Base-by-base conservation (phyloP, 1,139 yeast species). In the Zygotorulaspora mrakii region DNA sequence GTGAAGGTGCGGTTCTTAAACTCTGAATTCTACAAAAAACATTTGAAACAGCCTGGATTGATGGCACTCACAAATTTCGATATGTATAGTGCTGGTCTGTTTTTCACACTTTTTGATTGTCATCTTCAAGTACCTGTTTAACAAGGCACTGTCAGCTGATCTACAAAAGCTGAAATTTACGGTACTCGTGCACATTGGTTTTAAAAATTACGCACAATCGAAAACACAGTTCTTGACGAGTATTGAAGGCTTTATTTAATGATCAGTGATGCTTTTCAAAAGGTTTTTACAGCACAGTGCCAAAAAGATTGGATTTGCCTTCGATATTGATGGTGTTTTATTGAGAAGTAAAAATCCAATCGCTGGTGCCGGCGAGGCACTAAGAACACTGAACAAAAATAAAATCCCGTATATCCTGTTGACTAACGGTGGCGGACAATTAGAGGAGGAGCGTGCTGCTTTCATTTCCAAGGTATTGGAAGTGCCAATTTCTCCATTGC, bases 401-500 rank as follows among this genome's bases (percentile, higher is more conserved):
- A 67, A 71, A n/a, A 67, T 89, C 10, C 97, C 98, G 1, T 91
- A 79, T 68, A 78, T 88, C 16, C 62, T 91, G 33, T 68, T 91
- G 59, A 91, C 97, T 14, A 91, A 91, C 59, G 97, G 98, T 18
- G 98, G 98, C 5, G 97, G 98, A 2, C 73, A 74, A 38, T 66
- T 77, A 17, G 98, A 91, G 59, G 47, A 56, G 5, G 73, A 70
- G 12, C 70, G 96, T 32, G 79, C 79, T 1, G 68, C 69, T 4
- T 76, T 72, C 38, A 64, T 91, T 11, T 71, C 82, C 3, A 54
- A 66, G n/a, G 65, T 66, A 22, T 61, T 85, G 24, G 71, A 69
- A 4, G 64, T 78, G 4, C 64, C 68, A 1, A 67, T 86, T 14
- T 70, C 74, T 6, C 74, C 79, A 3, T 65, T 71, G 33, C 96